Conservation (phyloP, 2,329 filamentous ascomycete genomes). For the Alternaria sp. region DNA sequence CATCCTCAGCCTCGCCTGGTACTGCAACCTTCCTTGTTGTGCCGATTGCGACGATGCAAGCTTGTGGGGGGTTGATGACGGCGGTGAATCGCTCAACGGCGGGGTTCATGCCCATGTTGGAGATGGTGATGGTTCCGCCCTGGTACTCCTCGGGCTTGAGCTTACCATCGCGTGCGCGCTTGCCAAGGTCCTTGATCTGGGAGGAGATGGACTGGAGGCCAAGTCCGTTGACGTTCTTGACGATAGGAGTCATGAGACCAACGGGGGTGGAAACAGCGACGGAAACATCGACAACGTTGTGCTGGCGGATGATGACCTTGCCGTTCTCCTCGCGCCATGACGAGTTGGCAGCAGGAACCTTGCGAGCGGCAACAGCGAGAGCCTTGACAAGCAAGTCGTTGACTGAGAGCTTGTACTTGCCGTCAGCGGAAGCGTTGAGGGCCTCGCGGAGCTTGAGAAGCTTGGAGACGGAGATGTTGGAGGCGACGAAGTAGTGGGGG, state of each 20-base stretch:
- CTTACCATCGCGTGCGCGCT: conserved; percentile 95
- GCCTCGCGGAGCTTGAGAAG: conserved; percentile 95
- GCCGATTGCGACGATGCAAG: conserved; percentile 92
- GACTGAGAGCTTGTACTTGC: conserved; percentile 99
- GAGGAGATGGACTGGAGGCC: conserved; percentile 88
- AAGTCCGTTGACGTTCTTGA: conserved; percentile 84
- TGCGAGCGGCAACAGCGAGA: conserved; percentile 84
- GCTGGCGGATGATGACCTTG: conserved; percentile 82
- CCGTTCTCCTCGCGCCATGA: conserved; percentile 86
- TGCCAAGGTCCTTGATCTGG: conserved; percentile 94
- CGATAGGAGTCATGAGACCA: conserved; percentile 96
- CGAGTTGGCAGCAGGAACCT: conserved; percentile 95
- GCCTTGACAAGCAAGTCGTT: conserved; percentile 99
- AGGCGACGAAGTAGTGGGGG: conserved; percentile 97
- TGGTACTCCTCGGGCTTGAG: conserved; percentile 99
- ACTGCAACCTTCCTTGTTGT: conserved; percentile 95
- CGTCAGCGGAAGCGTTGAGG: conserved; percentile 86
- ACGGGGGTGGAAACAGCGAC: conserved; percentile 93
- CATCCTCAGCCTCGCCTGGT: conserved; percentile 83
- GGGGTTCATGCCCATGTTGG: conserved; percentile 99
- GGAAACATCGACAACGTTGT: conserved; percentile 91
- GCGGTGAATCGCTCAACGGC: conserved; percentile 97
- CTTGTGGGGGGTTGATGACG: conserved; percentile 98
- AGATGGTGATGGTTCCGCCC: conserved; percentile 98
- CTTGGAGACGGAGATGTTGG: conserved; percentile 90